A percentile compares a stretch with the other conserved stretches of the same genome.
Conservation (phyloP, 306 rosid genomes). For the Mimosa bimucronata region DNA sequence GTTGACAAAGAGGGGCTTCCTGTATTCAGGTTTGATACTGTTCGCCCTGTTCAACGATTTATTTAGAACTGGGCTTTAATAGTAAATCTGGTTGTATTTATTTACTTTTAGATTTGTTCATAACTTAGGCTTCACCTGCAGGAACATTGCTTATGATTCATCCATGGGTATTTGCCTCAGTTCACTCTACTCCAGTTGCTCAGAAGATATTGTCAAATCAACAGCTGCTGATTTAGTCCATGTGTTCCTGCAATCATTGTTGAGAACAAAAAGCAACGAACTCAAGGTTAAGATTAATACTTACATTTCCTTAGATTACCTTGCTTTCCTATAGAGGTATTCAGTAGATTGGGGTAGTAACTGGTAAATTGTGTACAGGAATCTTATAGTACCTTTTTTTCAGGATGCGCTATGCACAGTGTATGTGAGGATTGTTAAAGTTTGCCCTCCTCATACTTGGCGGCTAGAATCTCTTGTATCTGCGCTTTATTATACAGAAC, state of each 20-base stretch:
- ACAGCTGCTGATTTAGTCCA: constrained; percentile 78
- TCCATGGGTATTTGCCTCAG: constrained; percentile 84
- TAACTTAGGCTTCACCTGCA: constrained; percentile 51
- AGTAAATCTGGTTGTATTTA: not conserved
- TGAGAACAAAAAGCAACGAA: constrained; percentile 82
- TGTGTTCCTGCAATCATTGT: constrained; percentile 59
- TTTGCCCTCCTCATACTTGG: constrained; percentile 86
- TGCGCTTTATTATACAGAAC: constrained; percentile 57
- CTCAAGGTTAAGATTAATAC: constrained; percentile 73
- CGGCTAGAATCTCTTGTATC: constrained; percentile 75
- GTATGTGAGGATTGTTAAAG: constrained; percentile 70
- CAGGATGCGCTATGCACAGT: constrained; percentile 85
- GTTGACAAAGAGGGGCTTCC: constrained; percentile 88
- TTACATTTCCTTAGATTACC: constrained; percentile 37
- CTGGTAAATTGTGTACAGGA: constrained; percentile 40
- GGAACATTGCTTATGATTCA: constrained; percentile 72
- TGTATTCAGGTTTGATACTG: constrained; percentile 70
- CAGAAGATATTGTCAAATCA: constrained; percentile 72
- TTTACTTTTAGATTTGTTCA: constrained; percentile 9
- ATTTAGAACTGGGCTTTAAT: not conserved
- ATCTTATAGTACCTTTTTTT: constrained; percentile 41
- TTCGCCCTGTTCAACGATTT: constrained; percentile 27
- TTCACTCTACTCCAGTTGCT: constrained; percentile 67
- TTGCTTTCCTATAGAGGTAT: constrained; percentile 33
- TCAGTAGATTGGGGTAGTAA: constrained; percentile 37